Base-by-base conservation (phyloP, 2,329 filamentous ascomycete species). In the Beauveria sp. region DNA sequence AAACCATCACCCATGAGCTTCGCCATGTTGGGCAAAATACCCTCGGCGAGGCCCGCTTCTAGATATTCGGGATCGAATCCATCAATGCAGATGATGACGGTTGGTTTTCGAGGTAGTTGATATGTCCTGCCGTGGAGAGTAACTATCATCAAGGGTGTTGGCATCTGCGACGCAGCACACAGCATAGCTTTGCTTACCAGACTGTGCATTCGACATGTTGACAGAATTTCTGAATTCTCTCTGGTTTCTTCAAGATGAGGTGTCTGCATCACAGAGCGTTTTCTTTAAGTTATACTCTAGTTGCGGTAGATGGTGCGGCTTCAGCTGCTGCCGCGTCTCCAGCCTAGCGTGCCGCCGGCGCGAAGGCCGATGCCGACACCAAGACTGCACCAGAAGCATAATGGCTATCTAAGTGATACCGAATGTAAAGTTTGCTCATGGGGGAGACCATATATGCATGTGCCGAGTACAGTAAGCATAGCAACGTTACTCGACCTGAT, bases 41-140 rank as follows among this genome's bases (percentile, higher is more conserved):
- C 73, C 52, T 69, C 68, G 3, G 67, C 61, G 24, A 75, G 66
- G 8, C 74, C 75, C 2, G 66, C 64, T 6, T 69, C 57, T 9
- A 78, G 69, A 58, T 78, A 78, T 50, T 72, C 67, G 1, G 76
- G 75, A 59, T 77, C 76, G 62, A 78, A 78, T 26, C 76, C 76
- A 63, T 78, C 75, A 47, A 78, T 66, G 56, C 76, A 78, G 37
- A 78, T 67, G 1, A 76, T 71, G 3, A 77, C 73, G 0, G 74
- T 75, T 5, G 74, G 73, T 24, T 55, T 60, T n/a, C 51, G 8
- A 9, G 64, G 64, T 14, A 63, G 41, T 3, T 55, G 18, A 41
- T 66, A 66, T 5, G 55, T 59, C 24, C 55, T 41, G 18, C 47
- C 46, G 24, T 59, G 55, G 10, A 59, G 55, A 18, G 37, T 24